These are phyloP conservation scores for Vicia faba DNA, from an alignment of 306 rosid genomes.

Conservation along the genomic window DNA sequence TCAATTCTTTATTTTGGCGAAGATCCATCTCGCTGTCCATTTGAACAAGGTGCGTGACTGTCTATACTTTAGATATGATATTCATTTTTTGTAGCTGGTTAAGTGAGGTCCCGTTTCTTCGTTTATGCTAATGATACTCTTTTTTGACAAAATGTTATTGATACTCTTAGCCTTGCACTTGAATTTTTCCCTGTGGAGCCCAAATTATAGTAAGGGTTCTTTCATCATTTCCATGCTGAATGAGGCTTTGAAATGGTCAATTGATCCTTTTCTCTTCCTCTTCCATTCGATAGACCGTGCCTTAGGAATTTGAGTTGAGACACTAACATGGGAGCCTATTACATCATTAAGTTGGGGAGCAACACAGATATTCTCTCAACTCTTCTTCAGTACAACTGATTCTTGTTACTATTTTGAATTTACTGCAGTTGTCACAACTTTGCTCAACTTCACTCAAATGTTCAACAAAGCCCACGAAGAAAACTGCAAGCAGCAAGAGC, in stretches of 20 bases:
- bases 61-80: constrained; percentile 27
- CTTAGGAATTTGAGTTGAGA: neutral
- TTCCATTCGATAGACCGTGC: constrained; percentile 6
- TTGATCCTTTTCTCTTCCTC: neutral
- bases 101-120: constrained; percentile 1
- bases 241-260: neutral
- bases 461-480: constrained; percentile 77
- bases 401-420: constrained; percentile 23
- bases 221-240: constrained; percentile 4
- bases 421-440: constrained; percentile 72
- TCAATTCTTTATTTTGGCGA: constrained; percentile 93
- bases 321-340: constrained; percentile 8
- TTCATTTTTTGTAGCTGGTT: constrained; percentile 28
- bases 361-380: neutral
- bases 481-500: constrained; percentile 74
- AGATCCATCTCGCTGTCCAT: constrained; percentile 85
- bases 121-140: neutral
- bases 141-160: neutral
- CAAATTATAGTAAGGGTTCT: constrained; percentile 11
- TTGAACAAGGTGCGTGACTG: constrained; percentile 75
- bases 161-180: constrained; percentile 9
- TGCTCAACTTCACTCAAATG: constrained; percentile 76
- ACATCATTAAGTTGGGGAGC: neutral
- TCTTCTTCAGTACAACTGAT: constrained; percentile 6
- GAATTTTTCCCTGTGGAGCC: neutral